Conservation (phyloP, 2,329 filamentous ascomycete species). For the Pseudopithomyces chartarum region DNA sequence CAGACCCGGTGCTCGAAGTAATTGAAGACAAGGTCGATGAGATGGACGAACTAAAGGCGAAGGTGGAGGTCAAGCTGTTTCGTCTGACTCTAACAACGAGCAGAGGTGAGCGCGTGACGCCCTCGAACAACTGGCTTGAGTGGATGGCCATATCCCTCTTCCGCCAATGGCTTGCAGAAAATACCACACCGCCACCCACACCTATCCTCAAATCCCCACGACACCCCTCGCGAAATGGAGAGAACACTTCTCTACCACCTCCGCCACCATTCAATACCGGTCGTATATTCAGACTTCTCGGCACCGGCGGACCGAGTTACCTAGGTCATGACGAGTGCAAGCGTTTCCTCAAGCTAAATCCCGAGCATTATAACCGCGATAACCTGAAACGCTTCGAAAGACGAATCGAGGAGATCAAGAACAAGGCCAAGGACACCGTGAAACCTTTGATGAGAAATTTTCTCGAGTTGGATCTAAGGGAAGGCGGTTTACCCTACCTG, state of each 20-base stretch:
- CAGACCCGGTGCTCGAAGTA: conserved; percentile 78
- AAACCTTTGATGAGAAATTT: conserved; percentile 84
- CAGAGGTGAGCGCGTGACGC: conserved; percentile 80
- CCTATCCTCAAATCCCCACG: conserved; percentile 54
- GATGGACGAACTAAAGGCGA: conserved; percentile 78
- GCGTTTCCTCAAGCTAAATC: conserved; percentile 81
- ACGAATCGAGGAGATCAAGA: conserved; percentile 86
- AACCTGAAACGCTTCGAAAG: conserved; percentile 84
- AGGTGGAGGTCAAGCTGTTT: conserved; percentile 82
- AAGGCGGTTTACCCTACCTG: conserved; percentile 62
- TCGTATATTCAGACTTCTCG: conserved; percentile 77
- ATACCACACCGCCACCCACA: conserved; percentile 73
- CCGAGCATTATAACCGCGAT: conserved; percentile 84
- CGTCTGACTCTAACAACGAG: conserved; percentile 78
- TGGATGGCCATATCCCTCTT: conserved; percentile 90
- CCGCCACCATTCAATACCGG: conserved; percentile 65
- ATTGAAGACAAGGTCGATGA: conserved; percentile 97
- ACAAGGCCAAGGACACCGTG: conserved; percentile 79
- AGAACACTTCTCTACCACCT: conserved; percentile 30
- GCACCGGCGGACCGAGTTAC: conserved; percentile 67
- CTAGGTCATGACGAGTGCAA: conserved; percentile 88
- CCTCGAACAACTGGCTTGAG: conserved; percentile 79
- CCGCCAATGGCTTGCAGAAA: conserved; percentile 90
- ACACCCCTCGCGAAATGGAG: conserved; percentile 37
- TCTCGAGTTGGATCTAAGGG: conserved; percentile 75